A percentile compares a stretch with the other conserved stretches of the same genome.
Conservation (phyloP, 2,329 filamentous ascomycete genomes). For the Kalaharituber pfeilii region DNA sequence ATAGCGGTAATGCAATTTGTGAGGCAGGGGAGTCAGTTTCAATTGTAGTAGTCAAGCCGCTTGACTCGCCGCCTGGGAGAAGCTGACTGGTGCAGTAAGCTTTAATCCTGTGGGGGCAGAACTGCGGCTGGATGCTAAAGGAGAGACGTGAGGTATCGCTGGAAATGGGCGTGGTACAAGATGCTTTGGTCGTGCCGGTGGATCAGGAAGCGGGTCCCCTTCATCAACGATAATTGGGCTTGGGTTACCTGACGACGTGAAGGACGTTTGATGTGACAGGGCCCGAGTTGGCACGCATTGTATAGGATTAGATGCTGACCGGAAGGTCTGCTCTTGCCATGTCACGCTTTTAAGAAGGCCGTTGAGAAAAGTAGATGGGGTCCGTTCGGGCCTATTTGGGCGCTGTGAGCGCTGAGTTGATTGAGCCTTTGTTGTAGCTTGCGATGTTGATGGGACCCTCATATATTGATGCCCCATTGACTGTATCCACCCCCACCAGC, state of each 20-base stretch:
- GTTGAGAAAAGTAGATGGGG: background rate
- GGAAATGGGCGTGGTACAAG: background rate
- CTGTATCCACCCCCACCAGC: too few relatives aligned
- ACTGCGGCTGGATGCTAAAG: background rate
- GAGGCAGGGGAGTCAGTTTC: background rate
- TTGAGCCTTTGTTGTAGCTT: too few relatives aligned
- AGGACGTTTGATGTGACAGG: background rate
- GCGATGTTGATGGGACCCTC: too few relatives aligned
- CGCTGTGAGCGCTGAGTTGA: too few relatives aligned
- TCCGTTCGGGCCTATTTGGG: background rate
- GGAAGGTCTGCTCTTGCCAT: slow-evolving; percentile 15
- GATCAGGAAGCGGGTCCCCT: background rate
- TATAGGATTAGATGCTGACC: slow-evolving; percentile 8
- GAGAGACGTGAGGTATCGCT: background rate
- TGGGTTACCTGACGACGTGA: background rate
- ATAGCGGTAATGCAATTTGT: background rate
- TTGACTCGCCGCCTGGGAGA: background rate
- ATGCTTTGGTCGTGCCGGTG: background rate
- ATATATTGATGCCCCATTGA: too few relatives aligned
- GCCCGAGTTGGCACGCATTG: slow-evolving; percentile 1
- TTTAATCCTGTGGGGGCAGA: background rate
- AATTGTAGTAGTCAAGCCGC: background rate
- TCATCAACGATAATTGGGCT: too few relatives aligned
- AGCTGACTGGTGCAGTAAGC: background rate
- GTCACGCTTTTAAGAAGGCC: slow-evolving; percentile 5